Conservation (phyloP, 2,329 filamentous ascomycete genomes). For the Beauveria bassiana region DNA sequence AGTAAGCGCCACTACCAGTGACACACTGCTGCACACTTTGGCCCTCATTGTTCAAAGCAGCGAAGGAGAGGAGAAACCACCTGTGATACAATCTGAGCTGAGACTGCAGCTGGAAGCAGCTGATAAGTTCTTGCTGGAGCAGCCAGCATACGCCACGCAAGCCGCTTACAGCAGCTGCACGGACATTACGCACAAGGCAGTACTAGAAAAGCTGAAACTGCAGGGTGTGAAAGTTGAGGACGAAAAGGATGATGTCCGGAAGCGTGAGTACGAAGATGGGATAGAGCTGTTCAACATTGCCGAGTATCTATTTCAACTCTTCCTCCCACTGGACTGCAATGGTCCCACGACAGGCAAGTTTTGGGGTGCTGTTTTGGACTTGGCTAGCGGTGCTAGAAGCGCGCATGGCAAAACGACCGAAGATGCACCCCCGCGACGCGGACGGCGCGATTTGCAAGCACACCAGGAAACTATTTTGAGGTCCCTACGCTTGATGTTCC, state of each 20-base stretch:
- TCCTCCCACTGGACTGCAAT: conserved; percentile 29
- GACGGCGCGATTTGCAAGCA: not conserved
- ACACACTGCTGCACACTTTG: not conserved
- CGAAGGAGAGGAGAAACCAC: conserved; percentile 7
- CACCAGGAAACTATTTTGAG: not conserved
- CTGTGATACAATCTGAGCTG: conserved; percentile 13
- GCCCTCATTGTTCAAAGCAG: conserved; percentile 2
- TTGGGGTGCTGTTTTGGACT: conserved; percentile 33
- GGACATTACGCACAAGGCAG: conserved; percentile 16
- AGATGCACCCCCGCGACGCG: not conserved
- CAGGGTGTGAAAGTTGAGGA: conserved; percentile 20
- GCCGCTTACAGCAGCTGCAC: conserved; percentile 22
- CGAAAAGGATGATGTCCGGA: conserved; percentile 17
- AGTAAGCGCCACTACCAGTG: not conserved
- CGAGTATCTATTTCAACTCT: conserved; percentile 33
- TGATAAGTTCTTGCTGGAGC: conserved; percentile 20
- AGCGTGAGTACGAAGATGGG: conserved; percentile 23
- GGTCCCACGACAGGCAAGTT: conserved; percentile 33
- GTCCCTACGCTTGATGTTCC: not conserved
- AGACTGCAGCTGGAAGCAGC: conserved; percentile 19
- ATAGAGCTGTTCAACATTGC: conserved; percentile 34
- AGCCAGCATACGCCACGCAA: conserved; percentile 21
- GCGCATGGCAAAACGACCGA: conserved; percentile 4
- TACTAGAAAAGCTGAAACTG: conserved; percentile 18
- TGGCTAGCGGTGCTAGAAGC: conserved; percentile 20